These are phyloP conservation scores for Starmerella bombi DNA, from an alignment of 805 yeast genomes.

Conservation along the genomic window DNA sequence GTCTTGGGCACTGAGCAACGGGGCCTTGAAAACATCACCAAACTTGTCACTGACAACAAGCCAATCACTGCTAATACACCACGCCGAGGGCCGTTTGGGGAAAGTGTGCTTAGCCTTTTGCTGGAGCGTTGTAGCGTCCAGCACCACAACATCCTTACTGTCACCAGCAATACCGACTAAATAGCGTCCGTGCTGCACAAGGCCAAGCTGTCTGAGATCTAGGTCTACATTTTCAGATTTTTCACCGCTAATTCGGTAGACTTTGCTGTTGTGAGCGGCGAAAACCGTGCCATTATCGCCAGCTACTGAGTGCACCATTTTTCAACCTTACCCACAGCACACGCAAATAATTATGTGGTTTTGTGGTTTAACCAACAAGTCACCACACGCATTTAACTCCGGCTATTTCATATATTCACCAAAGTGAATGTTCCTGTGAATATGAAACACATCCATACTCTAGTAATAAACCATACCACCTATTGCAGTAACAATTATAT, in stretches of 20 bases:
- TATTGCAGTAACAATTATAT: too few relatives aligned
- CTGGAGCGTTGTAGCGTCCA: constrained; percentile 33
- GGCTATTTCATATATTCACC: too few relatives aligned
- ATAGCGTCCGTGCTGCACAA: constrained; percentile 41
- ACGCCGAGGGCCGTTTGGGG: constrained; percentile 90
- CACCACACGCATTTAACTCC: too few relatives aligned
- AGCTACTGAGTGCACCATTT: constrained; percentile 9
- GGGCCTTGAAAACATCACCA: constrained; percentile 67
- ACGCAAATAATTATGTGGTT: too few relatives aligned
- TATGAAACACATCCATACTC: too few relatives aligned
- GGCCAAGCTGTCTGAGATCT: constrained; percentile 41
- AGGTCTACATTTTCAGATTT: not conserved
- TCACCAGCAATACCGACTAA: constrained; percentile 65
- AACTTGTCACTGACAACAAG: constrained; percentile 82
- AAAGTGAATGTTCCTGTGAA: too few relatives aligned
- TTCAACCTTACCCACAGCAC: not conserved
- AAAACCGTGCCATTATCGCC: constrained; percentile 1
- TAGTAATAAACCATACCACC: too few relatives aligned
- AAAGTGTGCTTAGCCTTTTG: constrained; percentile 58
- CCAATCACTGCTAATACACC: constrained; percentile 31
- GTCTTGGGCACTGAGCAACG: constrained; percentile 34
- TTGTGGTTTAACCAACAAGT: too few relatives aligned
- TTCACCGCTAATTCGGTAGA: not conserved
- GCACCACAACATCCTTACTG: constrained; percentile 65
- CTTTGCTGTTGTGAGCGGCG: constrained; percentile 2